These are phyloP conservation scores for Neurospora intermedia DNA, from an alignment of 495 filamentous ascomycete genomes.

Conservation along the genomic window DNA sequence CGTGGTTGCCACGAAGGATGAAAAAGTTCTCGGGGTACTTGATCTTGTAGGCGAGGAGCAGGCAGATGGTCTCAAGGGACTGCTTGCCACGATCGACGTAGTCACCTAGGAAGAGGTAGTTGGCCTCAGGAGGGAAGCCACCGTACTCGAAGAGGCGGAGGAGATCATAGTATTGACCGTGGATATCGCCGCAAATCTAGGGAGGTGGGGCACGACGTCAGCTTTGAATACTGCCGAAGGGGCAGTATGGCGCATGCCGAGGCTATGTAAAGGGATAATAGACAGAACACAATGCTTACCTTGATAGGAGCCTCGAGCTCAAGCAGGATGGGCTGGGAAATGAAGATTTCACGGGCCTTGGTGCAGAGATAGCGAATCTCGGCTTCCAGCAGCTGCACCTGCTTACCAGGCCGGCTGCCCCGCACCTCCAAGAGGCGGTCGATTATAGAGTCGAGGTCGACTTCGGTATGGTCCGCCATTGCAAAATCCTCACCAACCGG, in stretches of 20 bases:
- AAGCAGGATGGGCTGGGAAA: constrained; percentile 94
- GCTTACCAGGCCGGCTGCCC: constrained; percentile 95
- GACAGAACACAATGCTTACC: constrained; percentile 43
- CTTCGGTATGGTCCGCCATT: constrained; percentile 96
- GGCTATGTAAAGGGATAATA: neutral
- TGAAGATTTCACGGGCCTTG: constrained; percentile 98
- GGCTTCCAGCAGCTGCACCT: constrained; percentile 91
- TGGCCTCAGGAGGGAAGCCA: constrained; percentile 95
- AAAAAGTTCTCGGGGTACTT: constrained; percentile 99
- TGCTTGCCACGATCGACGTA: constrained; percentile 99
- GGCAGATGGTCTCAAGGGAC: constrained; percentile 97
- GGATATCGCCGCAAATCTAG: constrained; percentile 98
- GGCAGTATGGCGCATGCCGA: neutral
- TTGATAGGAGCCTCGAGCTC: constrained; percentile 98
- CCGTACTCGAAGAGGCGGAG: constrained; percentile 97
- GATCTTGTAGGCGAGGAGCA: constrained; percentile 98
- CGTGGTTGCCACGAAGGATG: constrained; percentile 95
- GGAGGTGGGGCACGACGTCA: constrained; percentile 8
- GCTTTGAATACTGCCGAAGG: neutral
- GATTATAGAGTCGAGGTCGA: constrained; percentile 99
- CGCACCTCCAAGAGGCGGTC: constrained; percentile 95
- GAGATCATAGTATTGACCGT: constrained; percentile 98
- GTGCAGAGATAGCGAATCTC: constrained; percentile 98
- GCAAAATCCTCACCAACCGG: constrained; percentile 34
- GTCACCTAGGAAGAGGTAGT: constrained; percentile 98